Percentiles rank a stretch among this genome's conserved stretches.
These are phyloP conservation scores for Botrytis deweyae DNA, from an alignment of 2,329 filamentous ascomycete genomes.

Conservation along the genomic window DNA sequence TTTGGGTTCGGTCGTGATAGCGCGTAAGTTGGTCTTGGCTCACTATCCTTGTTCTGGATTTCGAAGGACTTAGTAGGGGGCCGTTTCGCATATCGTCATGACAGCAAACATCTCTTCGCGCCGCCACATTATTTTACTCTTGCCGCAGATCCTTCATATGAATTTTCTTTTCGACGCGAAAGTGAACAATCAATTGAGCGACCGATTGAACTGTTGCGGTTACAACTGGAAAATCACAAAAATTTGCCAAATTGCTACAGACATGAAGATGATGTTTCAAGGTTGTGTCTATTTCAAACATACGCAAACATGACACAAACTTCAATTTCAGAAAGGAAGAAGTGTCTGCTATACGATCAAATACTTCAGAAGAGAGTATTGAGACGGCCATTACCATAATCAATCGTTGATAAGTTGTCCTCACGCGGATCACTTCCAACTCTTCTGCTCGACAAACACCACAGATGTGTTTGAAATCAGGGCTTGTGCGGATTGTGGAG, in stretches of 20 bases:
- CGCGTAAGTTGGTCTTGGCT: neutral
- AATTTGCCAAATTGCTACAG: neutral
- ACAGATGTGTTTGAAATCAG: neutral
- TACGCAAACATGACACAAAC: neutral
- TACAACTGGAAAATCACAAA: neutral
- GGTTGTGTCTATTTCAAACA: neutral
- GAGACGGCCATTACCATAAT: accelerated
- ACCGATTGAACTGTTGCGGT: neutral
- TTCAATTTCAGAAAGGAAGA: neutral
- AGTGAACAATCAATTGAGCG: neutral
- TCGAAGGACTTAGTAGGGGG: neutral
- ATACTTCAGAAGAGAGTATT: neutral
- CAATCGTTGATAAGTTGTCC: neutral
- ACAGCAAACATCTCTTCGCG: neutral
- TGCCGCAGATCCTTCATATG: neutral
- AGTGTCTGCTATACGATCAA: neutral
- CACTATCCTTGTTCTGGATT: too few species aligned
- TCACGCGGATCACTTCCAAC: neutral
- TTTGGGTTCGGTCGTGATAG: neutral
- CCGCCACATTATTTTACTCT: neutral
- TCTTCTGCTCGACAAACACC: neutral
- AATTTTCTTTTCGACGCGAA: neutral
- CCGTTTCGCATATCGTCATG: neutral
- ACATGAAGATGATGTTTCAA: neutral
- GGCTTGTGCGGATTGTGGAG: neutral